Percentiles rank a stretch among this genome's conserved stretches.
phyloP scores from a whole-genome alignment of 192 early-diverging fungal species.

The Rhizoclosmatium globosum region DNA sequence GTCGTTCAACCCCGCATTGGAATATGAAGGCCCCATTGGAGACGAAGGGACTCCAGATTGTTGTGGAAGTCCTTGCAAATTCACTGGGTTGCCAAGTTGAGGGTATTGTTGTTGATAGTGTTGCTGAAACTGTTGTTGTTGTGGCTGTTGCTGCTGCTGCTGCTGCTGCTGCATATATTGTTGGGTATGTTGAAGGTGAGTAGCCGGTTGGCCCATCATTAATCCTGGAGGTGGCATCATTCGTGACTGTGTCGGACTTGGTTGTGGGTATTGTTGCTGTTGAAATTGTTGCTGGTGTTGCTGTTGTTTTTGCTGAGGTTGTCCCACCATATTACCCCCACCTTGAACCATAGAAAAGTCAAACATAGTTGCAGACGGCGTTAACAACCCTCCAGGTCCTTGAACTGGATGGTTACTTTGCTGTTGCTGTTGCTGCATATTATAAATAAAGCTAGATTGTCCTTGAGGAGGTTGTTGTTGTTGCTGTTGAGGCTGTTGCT shows the following conservation, averaged over 20 bases:
- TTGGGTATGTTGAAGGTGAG: neutral
- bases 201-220: neutral
- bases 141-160: no score
- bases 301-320: constrained; percentile 3
- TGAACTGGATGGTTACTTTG: neutral
- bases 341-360: constrained; percentile 12
- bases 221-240: neutral
- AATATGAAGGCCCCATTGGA: no score
- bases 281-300: neutral
- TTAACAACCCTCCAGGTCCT: constrained; percentile 10
- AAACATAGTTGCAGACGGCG: constrained; percentile 31
- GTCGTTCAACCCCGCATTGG: no score
- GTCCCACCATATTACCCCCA: neutral
- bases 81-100: no score
- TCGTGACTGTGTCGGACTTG: constrained; percentile 3
- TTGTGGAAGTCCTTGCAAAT: no score
- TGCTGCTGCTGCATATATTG: neutral
- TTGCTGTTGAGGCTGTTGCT: neutral
- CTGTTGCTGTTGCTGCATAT: constrained; percentile 18
- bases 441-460: constrained; percentile 5
- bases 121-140: no score
- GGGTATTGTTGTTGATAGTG: no score
- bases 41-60: no score
- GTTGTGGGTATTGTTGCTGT: constrained; percentile 16
- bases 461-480: neutral